Evolutionary conservation across 1,284 basidiomycete species (phyloP).

Genomic region (Trametes polyzona): DNA sequence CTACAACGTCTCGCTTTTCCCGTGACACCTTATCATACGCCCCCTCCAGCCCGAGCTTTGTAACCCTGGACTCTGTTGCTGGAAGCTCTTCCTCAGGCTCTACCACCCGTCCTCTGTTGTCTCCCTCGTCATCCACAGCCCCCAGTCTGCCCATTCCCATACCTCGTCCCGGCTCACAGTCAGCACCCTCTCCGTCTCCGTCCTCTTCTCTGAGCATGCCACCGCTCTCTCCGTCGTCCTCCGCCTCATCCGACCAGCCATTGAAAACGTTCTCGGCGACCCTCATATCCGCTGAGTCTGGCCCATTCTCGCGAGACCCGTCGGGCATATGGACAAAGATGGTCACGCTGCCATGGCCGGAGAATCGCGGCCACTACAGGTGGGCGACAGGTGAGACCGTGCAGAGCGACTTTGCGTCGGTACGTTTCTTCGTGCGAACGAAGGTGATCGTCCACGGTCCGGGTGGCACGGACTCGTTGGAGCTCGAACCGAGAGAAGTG

Average conservation of each 20-base stretch:
- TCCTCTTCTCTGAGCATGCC: slow-evolving; percentile 41
- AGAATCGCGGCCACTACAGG: slow-evolving; percentile 63
- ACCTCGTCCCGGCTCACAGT: slow-evolving; percentile 12
- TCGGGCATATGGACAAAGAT: slow-evolving; percentile 65
- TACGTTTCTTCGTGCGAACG: slow-evolving; percentile 70
- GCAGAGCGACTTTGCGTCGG: slow-evolving; percentile 63
- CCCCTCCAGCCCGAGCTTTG: slow-evolving; percentile 21
- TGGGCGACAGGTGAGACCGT: slow-evolving; percentile 82
- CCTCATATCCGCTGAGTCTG: slow-evolving; percentile 58
- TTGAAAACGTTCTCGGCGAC: slow-evolving; percentile 53
- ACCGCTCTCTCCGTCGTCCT: slow-evolving; percentile 29
- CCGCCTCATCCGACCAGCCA: slow-evolving; percentile 35
- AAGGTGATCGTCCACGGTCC: slow-evolving; percentile 66
- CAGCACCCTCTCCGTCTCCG: slow-evolving; percentile 36
- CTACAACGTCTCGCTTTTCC: slow-evolving; percentile 16
- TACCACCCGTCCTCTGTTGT: slow-evolving; percentile 22
- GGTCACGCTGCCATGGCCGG: slow-evolving; percentile 73
- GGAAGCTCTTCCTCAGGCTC: slow-evolving; percentile 15
- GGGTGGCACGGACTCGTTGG: slow-evolving; percentile 60
- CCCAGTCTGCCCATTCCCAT: slow-evolving; percentile 16
- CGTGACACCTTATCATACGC: slow-evolving; percentile 13
- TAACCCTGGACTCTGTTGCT: slow-evolving; percentile 25
- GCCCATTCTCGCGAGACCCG: slow-evolving; percentile 55
- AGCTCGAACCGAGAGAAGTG: slow-evolving; percentile 70
- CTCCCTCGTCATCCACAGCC: slow-evolving; percentile 13